A percentile compares a stretch with the other conserved stretches of the same genome.
phyloP scores from a whole-genome alignment of 2,329 filamentous ascomycete species.

The Mollisiaceae sp. region DNA sequence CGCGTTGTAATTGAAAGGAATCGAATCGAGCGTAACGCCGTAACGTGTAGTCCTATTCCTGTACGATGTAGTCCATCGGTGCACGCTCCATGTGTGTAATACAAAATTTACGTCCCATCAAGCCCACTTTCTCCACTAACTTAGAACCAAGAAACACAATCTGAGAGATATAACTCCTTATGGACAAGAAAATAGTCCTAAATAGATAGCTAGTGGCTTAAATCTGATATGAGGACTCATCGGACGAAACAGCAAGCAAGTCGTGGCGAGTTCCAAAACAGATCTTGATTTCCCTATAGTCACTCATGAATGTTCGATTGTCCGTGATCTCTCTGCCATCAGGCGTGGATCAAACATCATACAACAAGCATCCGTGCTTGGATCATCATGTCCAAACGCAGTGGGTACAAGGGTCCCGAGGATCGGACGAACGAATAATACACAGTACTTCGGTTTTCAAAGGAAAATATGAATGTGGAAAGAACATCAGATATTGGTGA shows the following conservation, averaged over 20 bases:
- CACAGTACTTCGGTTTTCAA: constrained; percentile 12
- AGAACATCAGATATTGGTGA: neutral
- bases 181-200: neutral
- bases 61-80: too few relatives aligned
- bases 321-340: neutral
- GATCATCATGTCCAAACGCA: constrained; percentile 27
- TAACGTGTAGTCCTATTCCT: too few relatives aligned
- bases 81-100: neutral
- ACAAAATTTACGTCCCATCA: neutral
- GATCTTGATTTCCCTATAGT: constrained; percentile 1
- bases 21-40: too few relatives aligned
- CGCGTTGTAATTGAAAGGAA: too few relatives aligned
- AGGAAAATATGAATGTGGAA: constrained; percentile 11
- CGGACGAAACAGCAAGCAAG: constrained; percentile 6
- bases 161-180: neutral
- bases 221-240: neutral
- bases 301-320: neutral
- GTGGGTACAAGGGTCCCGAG: constrained; percentile 24
- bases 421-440: constrained; percentile 29
- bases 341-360: neutral
- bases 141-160: neutral
- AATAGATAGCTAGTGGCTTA: neutral
- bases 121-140: neutral
- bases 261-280: neutral
- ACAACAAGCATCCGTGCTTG: neutral